Conservation (phyloP, 2,329 filamentous ascomycete species). For the Aspergillus ibericus region DNA sequence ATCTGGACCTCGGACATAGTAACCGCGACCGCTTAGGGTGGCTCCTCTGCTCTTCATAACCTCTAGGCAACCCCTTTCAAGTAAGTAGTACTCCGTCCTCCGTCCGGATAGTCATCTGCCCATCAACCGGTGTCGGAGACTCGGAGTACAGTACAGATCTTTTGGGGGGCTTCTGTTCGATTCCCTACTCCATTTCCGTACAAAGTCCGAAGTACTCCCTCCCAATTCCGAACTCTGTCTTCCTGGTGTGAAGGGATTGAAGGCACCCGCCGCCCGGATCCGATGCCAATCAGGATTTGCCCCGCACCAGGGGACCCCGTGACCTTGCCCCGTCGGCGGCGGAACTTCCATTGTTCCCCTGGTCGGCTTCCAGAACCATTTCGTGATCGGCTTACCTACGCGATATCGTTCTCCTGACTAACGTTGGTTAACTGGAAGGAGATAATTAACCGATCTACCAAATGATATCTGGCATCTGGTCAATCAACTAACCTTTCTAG, state of each 20-base stretch:
- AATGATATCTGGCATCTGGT: background rate
- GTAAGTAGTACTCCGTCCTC: background rate
- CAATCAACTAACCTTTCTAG: background rate
- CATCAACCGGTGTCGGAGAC: no score
- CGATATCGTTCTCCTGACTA: background rate
- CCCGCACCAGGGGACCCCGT: background rate
- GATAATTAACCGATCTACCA: background rate
- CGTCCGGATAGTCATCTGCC: no score
- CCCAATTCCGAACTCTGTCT: no score
- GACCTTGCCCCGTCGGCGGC: background rate
- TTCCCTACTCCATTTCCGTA: no score
- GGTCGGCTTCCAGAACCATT: background rate
- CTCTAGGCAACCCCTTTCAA: background rate
- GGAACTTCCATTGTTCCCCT: background rate
- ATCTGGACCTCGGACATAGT: background rate
- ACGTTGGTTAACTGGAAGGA: background rate
- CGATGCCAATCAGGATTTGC: background rate
- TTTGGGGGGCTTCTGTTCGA: no score
- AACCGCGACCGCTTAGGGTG: no score
- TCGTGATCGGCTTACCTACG: background rate
- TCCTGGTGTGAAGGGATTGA: no score
- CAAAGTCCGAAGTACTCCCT: no score
- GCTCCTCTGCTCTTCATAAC: background rate
- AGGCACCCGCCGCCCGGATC: background rate
- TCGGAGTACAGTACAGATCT: no score